Conservation (phyloP, 148 eudicot species). For the Amaranthus hypochondriacus region DNA sequence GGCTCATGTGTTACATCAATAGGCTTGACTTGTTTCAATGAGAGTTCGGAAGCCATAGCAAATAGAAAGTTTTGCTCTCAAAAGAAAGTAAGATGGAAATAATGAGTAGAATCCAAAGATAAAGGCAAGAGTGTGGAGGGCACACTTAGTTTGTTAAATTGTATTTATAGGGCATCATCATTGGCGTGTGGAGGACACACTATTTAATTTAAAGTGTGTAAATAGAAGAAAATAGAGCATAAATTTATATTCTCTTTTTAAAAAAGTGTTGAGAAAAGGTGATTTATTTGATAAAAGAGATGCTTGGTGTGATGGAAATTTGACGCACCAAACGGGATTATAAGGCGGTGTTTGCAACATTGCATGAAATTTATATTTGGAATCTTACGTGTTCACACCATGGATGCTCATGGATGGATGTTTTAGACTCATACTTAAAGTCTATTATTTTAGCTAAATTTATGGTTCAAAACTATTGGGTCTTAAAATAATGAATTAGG, state of each 20-base stretch:
- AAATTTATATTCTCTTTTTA: not conserved
- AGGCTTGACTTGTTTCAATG: conserved; percentile 18
- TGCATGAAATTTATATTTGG: not conserved
- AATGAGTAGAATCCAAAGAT: not conserved
- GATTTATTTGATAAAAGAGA: not conserved
- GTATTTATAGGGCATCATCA: conserved; percentile 16
- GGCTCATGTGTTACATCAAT: conserved; percentile 11
- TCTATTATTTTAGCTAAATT: too few relatives aligned
- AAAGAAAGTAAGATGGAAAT: not conserved
- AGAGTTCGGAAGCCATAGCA: conserved; percentile 22
- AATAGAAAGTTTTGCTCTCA: not conserved
- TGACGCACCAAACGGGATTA: conserved; percentile 8
- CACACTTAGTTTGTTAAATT: conserved; percentile 17
- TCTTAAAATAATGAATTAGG: too few relatives aligned
- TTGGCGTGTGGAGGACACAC: conserved; percentile 30
- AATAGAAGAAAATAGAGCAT: conserved; percentile 1
- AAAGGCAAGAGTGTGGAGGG: conserved; percentile 22
- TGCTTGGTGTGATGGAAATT: conserved; percentile 14
- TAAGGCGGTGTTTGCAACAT: not conserved
- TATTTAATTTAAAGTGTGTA: conserved; percentile 8
- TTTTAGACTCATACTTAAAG: too few relatives aligned
- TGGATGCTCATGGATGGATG: too few relatives aligned
- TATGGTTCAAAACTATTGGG: too few relatives aligned
- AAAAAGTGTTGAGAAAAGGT: not conserved
- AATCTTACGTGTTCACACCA: conserved; percentile 12